phyloP scores from a whole-genome alignment of 108 stramenopile genomes.

The Conticribra weissflogii region DNA sequence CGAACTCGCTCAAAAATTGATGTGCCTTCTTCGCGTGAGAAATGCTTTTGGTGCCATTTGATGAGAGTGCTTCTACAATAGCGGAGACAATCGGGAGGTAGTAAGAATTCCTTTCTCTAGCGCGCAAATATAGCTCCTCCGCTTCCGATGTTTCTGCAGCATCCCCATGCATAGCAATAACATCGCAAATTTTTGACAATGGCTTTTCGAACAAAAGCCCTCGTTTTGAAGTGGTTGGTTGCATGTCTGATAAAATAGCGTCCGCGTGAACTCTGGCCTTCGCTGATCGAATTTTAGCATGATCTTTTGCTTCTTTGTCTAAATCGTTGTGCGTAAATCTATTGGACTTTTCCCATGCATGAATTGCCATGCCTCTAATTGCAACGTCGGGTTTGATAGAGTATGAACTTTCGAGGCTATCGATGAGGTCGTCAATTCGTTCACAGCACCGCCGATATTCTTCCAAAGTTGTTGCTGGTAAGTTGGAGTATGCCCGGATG shows the following conservation, averaged over 20 bases:
- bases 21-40: constrained; percentile 29
- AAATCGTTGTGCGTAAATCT: constrained; percentile 11
- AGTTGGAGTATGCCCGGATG: constrained; percentile 20
- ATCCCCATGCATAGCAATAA: constrained; percentile 35
- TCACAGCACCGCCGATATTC: constrained; percentile 33
- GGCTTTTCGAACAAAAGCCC: not conserved
- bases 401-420: not conserved
- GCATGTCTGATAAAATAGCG: not conserved
- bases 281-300: not conserved
- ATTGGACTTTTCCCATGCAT: constrained; percentile 27
- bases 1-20: constrained; percentile 37
- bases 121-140: constrained; percentile 29
- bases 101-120: constrained; percentile 25
- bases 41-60: constrained; percentile 23
- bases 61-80: constrained; percentile 21
- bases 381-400: constrained; percentile 12
- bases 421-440: constrained; percentile 37
- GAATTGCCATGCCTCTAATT: constrained; percentile 13
- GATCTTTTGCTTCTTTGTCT: not conserved
- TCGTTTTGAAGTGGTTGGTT: not conserved
- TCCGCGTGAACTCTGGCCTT: not conserved
- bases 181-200: constrained; percentile 25
- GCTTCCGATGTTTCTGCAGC: constrained; percentile 27
- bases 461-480: constrained; percentile 34
- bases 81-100: constrained; percentile 22